Evolutionary conservation across 805 yeast genomes (phyloP).

Genomic region (Pichia paraexigua): DNA sequence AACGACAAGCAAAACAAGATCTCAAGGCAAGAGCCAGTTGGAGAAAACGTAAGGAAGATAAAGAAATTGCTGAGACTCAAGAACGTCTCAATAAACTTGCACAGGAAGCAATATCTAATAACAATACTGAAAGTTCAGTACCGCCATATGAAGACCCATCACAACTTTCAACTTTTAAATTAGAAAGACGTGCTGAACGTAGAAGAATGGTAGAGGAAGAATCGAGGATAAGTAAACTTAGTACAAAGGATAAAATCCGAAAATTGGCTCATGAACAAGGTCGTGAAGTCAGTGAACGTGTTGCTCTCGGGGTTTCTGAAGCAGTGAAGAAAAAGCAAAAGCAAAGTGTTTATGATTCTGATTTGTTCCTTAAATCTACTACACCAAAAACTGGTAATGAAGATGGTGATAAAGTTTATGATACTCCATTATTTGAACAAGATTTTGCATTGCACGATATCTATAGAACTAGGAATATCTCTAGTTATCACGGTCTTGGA

Average conservation of each 20-base stretch:
- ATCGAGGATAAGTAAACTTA: slow-evolving; percentile 35
- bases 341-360: slow-evolving; percentile 50
- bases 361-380: slow-evolving; percentile 41
- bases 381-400: slow-evolving; percentile 29
- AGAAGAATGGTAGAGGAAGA: slow-evolving; percentile 41
- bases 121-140: not conserved
- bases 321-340: slow-evolving; percentile 14
- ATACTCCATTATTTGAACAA: slow-evolving; percentile 47
- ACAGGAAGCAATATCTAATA: slow-evolving; percentile 33
- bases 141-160: slow-evolving; percentile 2
- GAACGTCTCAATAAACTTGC: slow-evolving; percentile 45
- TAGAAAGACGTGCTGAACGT: slow-evolving; percentile 35
- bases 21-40: slow-evolving; percentile 42
- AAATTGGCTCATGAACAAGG: slow-evolving; percentile 37
- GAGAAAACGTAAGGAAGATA: slow-evolving; percentile 30
- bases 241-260: slow-evolving; percentile 36
- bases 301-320: slow-evolving; percentile 38
- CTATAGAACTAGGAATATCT: slow-evolving; percentile 33
- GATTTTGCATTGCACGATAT: slow-evolving; percentile 44
- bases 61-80: slow-evolving; percentile 42
- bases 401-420: slow-evolving; percentile 43
- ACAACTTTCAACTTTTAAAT: slow-evolving; percentile 25
- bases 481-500: slow-evolving; percentile 14
- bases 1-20: slow-evolving; percentile 48
- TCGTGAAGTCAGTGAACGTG: slow-evolving; percentile 49